Conservation (phyloP, 371 early-diverging fungal species). For the Mortierella sp. region DNA sequence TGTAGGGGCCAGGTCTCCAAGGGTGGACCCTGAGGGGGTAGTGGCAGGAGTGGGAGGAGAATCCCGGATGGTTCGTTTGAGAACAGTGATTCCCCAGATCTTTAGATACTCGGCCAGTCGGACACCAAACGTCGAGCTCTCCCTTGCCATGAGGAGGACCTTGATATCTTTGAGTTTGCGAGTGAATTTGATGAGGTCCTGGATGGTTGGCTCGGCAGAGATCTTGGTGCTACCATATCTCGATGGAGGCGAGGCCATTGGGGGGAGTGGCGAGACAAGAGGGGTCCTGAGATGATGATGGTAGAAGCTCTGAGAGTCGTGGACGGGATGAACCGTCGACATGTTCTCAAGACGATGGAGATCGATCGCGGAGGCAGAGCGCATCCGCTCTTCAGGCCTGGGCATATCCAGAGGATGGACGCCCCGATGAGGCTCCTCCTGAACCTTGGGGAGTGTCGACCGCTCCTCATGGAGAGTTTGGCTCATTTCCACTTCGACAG, state of each 20-base stretch:
- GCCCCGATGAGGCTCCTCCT: conserved; percentile 10
- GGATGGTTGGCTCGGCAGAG: conserved; percentile 64
- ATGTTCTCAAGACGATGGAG: conserved; percentile 31
- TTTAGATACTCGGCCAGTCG: conserved; percentile 67
- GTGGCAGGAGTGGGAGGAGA: conserved; percentile 1
- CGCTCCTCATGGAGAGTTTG: conserved; percentile 22
- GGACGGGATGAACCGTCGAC: conserved; percentile 29
- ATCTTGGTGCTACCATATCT: conserved; percentile 16
- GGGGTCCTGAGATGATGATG: conserved; percentile 34
- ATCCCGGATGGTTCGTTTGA: conserved; percentile 58
- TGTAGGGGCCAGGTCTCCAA: background rate
- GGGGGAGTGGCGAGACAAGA: conserved; percentile 26
- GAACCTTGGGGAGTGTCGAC: background rate
- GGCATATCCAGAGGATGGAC: conserved; percentile 35
- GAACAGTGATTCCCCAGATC: conserved; percentile 67
- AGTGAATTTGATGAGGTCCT: conserved; percentile 61
- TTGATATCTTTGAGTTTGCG: conserved; percentile 60
- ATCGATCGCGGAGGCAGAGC: background rate
- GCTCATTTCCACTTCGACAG: conserved; percentile 40
- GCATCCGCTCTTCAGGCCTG: conserved; percentile 14
- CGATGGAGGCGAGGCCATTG: conserved; percentile 34
- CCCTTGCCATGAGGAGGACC: conserved; percentile 64
- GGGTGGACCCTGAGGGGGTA: background rate
- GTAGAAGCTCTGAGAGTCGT: conserved; percentile 32
- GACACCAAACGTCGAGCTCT: conserved; percentile 67